Conservation (phyloP, 257 asterid species). For the Plectranthus barbatus region DNA sequence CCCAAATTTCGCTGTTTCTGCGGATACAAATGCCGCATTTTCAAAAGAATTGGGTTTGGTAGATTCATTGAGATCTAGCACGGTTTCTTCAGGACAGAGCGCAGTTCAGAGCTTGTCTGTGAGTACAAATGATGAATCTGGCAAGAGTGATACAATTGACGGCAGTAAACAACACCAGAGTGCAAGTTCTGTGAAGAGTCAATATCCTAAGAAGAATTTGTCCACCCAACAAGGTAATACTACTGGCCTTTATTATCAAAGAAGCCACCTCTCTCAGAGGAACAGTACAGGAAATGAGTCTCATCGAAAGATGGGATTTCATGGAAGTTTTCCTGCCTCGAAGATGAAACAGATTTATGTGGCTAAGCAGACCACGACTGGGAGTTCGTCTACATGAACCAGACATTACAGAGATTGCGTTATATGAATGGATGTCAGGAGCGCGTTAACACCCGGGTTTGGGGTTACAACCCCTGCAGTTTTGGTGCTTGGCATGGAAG, state of each 20-base stretch:
- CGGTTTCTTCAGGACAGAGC: conserved; percentile 33
- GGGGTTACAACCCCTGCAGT: too few relatives aligned
- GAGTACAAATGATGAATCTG: conserved; percentile 30
- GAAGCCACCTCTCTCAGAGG: conserved; percentile 54
- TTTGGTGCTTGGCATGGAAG: conserved; percentile 4
- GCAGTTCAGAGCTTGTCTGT: conserved; percentile 31
- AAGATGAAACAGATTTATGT: conserved; percentile 88
- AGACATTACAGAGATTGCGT: background rate
- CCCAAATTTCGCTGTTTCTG: conserved; percentile 27
- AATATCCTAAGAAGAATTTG: conserved; percentile 39
- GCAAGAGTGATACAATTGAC: conserved; percentile 25
- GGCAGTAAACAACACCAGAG: conserved; percentile 30
- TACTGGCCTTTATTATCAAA: conserved; percentile 41
- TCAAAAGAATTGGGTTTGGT: conserved; percentile 44
- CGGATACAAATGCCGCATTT: conserved; percentile 34
- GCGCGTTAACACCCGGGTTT: conserved; percentile 14
- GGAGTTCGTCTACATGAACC: conserved; percentile 38
- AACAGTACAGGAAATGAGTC: conserved; percentile 52
- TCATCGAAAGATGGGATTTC: conserved; percentile 67
- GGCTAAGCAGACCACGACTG: conserved; percentile 59
- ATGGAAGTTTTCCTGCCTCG: conserved; percentile 49
- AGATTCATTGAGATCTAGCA: conserved; percentile 35
- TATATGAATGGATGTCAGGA: background rate
- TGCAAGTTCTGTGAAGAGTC: too few relatives aligned
- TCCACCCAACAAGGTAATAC: conserved; percentile 37